Percentiles rank a stretch among this genome's conserved stretches.
Conservation (phyloP, 2,329 filamentous ascomycete species). For the Acarospora socialis region DNA sequence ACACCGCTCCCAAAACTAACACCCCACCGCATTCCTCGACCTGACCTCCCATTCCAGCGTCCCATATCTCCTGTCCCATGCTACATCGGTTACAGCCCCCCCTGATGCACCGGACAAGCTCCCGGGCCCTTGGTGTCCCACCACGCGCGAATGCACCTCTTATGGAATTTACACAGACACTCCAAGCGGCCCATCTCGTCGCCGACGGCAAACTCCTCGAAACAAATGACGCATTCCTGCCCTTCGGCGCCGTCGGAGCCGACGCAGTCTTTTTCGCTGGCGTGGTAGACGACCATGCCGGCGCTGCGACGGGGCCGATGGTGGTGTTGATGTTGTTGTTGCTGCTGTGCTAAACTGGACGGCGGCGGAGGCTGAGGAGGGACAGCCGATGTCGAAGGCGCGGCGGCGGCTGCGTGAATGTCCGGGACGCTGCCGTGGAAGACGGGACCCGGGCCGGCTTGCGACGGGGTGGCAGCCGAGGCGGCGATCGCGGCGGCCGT, state of each 20-base stretch:
- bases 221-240: conserved; percentile 49
- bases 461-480: conserved; percentile 6
- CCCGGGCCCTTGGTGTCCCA: conserved; percentile 41
- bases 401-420: conserved; percentile 19
- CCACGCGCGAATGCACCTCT: conserved; percentile 46
- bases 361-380: neutral
- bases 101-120: conserved; percentile 47
- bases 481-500: conserved; percentile 6
- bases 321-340: neutral
- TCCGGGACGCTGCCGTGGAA: conserved; percentile 20
- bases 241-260: conserved; percentile 35
- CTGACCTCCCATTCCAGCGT: no score
- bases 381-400: neutral
- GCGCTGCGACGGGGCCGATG: conserved; percentile 3
- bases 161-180: conserved; percentile 51
- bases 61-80: no score
- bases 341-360: neutral
- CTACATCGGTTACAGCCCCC: no score
- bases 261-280: conserved; percentile 50
- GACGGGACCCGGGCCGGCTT: conserved; percentile 3
- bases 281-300: conserved; percentile 37
- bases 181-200: conserved; percentile 45
- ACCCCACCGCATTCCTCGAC: no score
- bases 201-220: conserved; percentile 49
- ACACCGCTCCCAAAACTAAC: no score